Conservation (phyloP, 2,329 filamentous ascomycete species). For the Fusarium sp. region DNA sequence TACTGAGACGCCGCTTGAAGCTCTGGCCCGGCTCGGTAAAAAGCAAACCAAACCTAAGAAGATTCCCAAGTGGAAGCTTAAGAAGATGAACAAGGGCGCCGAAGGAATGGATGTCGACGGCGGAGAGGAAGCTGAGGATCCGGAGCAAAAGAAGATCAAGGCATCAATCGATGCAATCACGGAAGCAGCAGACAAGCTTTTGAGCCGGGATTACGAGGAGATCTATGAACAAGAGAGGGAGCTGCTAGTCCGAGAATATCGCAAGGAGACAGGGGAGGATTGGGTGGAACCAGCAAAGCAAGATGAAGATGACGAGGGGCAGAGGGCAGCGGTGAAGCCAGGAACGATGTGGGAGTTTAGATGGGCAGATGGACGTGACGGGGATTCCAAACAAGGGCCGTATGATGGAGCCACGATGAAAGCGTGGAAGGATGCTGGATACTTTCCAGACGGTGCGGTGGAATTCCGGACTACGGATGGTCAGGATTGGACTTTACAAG, state of each 20-base stretch:
- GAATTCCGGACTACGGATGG: slow-evolving; percentile 75
- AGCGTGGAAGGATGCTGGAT: slow-evolving; percentile 90
- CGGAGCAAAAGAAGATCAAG: slow-evolving; percentile 75
- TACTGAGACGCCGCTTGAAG: slow-evolving; percentile 89
- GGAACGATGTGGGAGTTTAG: slow-evolving; percentile 81
- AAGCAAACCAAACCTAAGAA: slow-evolving; percentile 69
- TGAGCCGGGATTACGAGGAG: slow-evolving; percentile 85
- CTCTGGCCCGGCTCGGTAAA: slow-evolving; percentile 82
- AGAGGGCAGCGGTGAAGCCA: slow-evolving; percentile 30
- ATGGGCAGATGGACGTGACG: slow-evolving; percentile 90
- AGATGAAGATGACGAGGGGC: slow-evolving; percentile 28
- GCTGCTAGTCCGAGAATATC: slow-evolving; percentile 82
- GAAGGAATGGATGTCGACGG: slow-evolving; percentile 77
- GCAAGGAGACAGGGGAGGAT: slow-evolving; percentile 84
- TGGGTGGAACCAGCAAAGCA: slow-evolving; percentile 69
- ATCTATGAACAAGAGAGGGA: slow-evolving; percentile 93
- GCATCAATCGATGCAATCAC: slow-evolving; percentile 85
- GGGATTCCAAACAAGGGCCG: slow-evolving; percentile 82
- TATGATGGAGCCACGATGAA: slow-evolving; percentile 89
- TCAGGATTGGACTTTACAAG: slow-evolving; percentile 62
- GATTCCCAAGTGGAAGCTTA: slow-evolving; percentile 75
- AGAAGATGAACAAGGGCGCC: slow-evolving; percentile 69
- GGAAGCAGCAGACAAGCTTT: slow-evolving; percentile 86
- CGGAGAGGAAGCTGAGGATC: slow-evolving; percentile 63
- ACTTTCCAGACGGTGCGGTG: slow-evolving; percentile 81